A percentile compares a stretch with the other conserved stretches of the same genome.
These are phyloP conservation scores for Umbilicus rupestris DNA, from an alignment of 164 flowering plant genomes.

Conservation along the genomic window DNA sequence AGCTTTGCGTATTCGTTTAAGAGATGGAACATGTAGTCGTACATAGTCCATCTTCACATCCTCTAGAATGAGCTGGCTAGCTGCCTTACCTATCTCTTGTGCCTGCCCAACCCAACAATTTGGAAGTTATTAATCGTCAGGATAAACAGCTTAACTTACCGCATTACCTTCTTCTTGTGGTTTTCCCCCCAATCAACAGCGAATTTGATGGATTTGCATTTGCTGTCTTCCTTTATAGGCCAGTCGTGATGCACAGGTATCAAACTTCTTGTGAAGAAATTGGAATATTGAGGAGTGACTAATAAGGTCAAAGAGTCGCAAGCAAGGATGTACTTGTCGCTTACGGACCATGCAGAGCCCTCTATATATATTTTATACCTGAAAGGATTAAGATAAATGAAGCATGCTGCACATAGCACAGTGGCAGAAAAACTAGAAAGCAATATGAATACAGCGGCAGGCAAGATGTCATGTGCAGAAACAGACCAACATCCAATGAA, in stretches of 20 bases:
- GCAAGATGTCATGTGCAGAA: no score
- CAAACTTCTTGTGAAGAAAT: slow-evolving; percentile 17
- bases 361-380: slow-evolving; percentile 23
- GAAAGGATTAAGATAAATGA: background rate
- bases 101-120: background rate
- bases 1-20: slow-evolving; percentile 15
- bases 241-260: slow-evolving; percentile 17
- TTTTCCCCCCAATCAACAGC: slow-evolving; percentile 21
- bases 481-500: no score
- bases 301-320: slow-evolving; percentile 17
- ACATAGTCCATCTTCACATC: slow-evolving; percentile 13
- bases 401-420: background rate
- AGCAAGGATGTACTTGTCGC: slow-evolving; percentile 19
- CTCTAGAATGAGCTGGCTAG: slow-evolving; percentile 8
- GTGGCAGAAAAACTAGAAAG: background rate
- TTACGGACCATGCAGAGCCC: slow-evolving; percentile 22
- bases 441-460: background rate
- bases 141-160: background rate
- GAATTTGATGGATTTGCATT: slow-evolving; percentile 16
- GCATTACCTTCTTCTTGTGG: slow-evolving; percentile 15
- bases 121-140: background rate
- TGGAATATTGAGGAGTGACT: slow-evolving; percentile 13
- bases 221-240: slow-evolving; percentile 15
- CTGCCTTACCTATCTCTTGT: slow-evolving; percentile 12
- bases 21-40: slow-evolving; percentile 15